Evolutionary conservation across 345 rosid species (phyloP).

Genomic region (Boechera retrofracta): DNA sequence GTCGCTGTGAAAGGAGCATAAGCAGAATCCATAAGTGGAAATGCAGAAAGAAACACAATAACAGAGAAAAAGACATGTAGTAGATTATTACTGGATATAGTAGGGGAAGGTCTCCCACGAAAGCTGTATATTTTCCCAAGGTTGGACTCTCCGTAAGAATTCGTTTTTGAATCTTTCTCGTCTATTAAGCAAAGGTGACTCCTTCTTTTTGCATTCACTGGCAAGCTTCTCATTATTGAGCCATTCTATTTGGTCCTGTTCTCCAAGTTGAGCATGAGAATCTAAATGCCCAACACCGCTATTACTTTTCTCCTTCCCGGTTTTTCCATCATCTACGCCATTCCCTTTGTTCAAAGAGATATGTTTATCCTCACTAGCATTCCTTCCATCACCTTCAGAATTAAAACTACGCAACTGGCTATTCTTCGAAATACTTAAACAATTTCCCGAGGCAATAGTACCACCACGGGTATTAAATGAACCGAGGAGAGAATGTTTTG

Average conservation of each 20-base stretch:
- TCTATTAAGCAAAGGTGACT: slow-evolving; percentile 74
- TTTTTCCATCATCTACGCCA: slow-evolving; percentile 54
- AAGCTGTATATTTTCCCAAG: slow-evolving; percentile 89
- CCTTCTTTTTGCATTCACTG: slow-evolving; percentile 74
- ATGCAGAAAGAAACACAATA: slow-evolving; percentile 10
- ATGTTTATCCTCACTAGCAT: slow-evolving; percentile 73
- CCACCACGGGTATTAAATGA: slow-evolving; percentile 42
- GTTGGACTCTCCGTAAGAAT: slow-evolving; percentile 76
- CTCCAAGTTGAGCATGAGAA: slow-evolving; percentile 81
- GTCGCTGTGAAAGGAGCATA: slow-evolving; percentile 56
- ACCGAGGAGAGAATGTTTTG: slow-evolving; percentile 47
- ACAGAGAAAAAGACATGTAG: slow-evolving; percentile 16
- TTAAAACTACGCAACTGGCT: slow-evolving; percentile 64
- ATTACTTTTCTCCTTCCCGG: slow-evolving; percentile 40
- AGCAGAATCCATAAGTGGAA: slow-evolving; percentile 25
- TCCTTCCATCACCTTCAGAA: slow-evolving; percentile 86
- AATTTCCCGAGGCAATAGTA: slow-evolving; percentile 38
- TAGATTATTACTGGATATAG: slow-evolving; percentile 70
- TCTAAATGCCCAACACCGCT: slow-evolving; percentile 51
- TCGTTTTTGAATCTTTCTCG: slow-evolving; percentile 82
- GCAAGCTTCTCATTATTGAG: slow-evolving; percentile 76
- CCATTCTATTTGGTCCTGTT: slow-evolving; percentile 97
- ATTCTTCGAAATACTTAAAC: slow-evolving; percentile 37
- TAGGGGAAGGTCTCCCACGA: slow-evolving; percentile 97
- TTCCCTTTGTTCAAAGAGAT: slow-evolving; percentile 56